Conservation (phyloP, 2,329 filamentous ascomycete species). For the Beauveria australis region DNA sequence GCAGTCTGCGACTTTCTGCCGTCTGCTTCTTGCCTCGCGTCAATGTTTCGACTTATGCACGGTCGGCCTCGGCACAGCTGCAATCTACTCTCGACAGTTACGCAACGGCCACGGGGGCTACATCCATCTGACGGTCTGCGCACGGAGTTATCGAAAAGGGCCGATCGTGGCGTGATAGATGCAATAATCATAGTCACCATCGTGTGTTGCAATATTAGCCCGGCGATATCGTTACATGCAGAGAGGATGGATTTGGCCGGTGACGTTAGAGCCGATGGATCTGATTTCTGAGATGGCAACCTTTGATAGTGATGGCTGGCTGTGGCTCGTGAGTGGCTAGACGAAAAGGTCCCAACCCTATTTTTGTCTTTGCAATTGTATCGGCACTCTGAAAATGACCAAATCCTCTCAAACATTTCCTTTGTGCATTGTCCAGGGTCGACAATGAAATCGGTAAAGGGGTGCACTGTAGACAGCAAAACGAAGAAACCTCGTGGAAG, state of each 20-base stretch:
- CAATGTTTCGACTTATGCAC: no score
- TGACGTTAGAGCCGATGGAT: neutral
- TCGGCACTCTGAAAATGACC: neutral
- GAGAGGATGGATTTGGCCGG: neutral
- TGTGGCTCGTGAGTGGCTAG: neutral
- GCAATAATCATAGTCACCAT: neutral
- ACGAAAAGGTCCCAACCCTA: neutral
- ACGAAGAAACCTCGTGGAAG: neutral
- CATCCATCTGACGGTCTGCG: neutral
- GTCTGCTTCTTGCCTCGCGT: no score
- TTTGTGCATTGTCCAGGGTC: neutral
- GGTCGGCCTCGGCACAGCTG: no score
- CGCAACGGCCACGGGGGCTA: neutral
- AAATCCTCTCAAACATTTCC: neutral
- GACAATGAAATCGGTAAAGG: neutral
- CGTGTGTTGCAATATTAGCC: neutral
- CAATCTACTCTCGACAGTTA: no score
- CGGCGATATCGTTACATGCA: neutral
- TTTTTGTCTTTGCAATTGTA: neutral
- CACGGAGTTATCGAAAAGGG: neutral
- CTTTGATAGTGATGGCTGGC: no score
- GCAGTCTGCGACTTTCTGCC: no score
- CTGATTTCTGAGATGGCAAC: neutral
- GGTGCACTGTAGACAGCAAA: neutral
- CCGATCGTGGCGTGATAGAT: conserved; percentile 3